These are phyloP conservation scores for Arachnomyces sp. DNA, from an alignment of 2,329 filamentous ascomycete genomes.

Conservation along the genomic window DNA sequence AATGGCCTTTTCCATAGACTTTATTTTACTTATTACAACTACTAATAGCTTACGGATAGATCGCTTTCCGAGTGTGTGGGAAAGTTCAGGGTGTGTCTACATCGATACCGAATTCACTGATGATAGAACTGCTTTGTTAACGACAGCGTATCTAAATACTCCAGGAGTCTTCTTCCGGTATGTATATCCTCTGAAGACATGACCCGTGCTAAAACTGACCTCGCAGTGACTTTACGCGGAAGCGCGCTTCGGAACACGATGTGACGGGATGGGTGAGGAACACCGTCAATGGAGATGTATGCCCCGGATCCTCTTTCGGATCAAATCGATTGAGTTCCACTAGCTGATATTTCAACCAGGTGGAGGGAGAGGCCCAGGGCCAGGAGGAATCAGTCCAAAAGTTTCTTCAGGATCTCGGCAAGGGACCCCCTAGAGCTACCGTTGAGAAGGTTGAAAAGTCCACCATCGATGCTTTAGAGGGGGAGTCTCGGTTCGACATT, in stretches of 20 bases:
- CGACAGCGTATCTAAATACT: neutral
- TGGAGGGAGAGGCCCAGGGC: conserved; percentile 84
- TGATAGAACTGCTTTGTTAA: neutral
- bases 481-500: too few relatives aligned
- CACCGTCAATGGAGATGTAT: conserved; percentile 37
- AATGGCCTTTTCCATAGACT: neutral
- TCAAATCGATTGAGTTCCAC: neutral
- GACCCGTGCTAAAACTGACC: neutral
- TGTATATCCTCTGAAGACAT: conserved; percentile 8
- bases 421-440: conserved; percentile 62
- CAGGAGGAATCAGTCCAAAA: conserved; percentile 54
- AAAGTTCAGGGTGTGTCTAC: conserved; percentile 56
- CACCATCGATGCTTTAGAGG: conserved; percentile 42
- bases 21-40: neutral
- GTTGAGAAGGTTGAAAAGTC: conserved; percentile 68
- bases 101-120: neutral
- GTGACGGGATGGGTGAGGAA: conserved; percentile 44
- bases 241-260: conserved; percentile 33
- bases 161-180: conserved; percentile 44
- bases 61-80: conserved; percentile 50
- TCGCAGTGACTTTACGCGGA: conserved; percentile 35
- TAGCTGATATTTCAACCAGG: conserved; percentile 43
- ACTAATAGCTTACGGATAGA: conserved; percentile 13
- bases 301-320: conserved; percentile 7
- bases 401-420: conserved; percentile 66